These are phyloP conservation scores for Arabis hirsuta DNA, from an alignment of 345 rosid genomes.

Conservation along the genomic window DNA sequence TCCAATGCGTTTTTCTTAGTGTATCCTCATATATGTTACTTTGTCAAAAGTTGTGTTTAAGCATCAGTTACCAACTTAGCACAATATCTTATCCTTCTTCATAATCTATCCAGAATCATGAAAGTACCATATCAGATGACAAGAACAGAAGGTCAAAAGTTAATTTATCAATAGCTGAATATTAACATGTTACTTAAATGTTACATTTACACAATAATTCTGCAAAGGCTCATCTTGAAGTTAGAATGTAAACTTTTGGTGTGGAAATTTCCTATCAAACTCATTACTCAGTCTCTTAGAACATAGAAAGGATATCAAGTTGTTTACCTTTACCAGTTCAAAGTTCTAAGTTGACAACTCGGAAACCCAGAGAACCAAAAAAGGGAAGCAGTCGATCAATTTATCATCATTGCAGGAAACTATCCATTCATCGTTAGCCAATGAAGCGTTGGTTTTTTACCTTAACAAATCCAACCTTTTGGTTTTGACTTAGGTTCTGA, in stretches of 20 bases:
- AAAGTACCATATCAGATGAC: slow-evolving; percentile 7
- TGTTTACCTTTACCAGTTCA: slow-evolving; percentile 7
- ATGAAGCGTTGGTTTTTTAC: neutral
- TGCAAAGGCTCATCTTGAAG: neutral
- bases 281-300: neutral
- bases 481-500: slow-evolving; percentile 38
- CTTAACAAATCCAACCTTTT: slow-evolving; percentile 35
- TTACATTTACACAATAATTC: slow-evolving; percentile 7
- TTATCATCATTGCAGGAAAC: neutral
- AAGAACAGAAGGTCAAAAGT: neutral
- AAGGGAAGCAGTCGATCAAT: neutral
- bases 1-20: neutral
- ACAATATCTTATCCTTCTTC: neutral
- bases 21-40: slow-evolving; percentile 27
- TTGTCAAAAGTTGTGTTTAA: slow-evolving; percentile 17
- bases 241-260: neutral
- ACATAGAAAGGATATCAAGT: slow-evolving; percentile 6
- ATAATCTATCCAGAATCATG: slow-evolving; percentile 11
- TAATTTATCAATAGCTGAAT: neutral
- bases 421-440: slow-evolving; percentile 9
- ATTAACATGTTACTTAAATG: slow-evolving; percentile 4
- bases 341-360: neutral
- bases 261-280: neutral
- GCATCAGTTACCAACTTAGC: neutral
- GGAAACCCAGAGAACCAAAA: neutral